A percentile compares a stretch with the other conserved stretches of the same genome.
Conservation (phyloP, 2,329 filamentous ascomycete species). For the Clonostachys byssicola region DNA sequence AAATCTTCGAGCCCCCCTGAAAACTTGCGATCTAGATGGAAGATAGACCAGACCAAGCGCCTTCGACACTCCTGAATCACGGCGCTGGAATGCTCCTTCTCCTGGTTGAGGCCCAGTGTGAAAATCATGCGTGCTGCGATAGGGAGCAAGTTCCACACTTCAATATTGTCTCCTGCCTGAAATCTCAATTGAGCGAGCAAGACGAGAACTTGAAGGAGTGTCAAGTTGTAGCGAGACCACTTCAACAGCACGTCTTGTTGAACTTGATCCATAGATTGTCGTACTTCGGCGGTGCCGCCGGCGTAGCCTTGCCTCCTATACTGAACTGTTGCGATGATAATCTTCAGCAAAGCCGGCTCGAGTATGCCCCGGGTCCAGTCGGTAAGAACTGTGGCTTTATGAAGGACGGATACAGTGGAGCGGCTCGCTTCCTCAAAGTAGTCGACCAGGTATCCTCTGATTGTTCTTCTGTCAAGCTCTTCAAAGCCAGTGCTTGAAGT, state of each 20-base stretch:
- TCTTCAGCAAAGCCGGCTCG: conserved; percentile 10
- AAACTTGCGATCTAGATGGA: conserved; percentile 13
- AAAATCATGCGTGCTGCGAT: conserved; percentile 15
- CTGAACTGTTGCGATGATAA: conserved; percentile 8
- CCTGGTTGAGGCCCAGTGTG: conserved; percentile 16
- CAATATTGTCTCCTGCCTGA: conserved; percentile 1
- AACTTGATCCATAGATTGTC: conserved; percentile 11
- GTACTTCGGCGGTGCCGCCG: not conserved
- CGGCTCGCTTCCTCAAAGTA: conserved; percentile 13
- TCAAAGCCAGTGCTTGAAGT: no score
- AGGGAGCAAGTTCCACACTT: conserved; percentile 13
- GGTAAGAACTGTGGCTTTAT: conserved; percentile 9
- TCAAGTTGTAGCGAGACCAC: no score
- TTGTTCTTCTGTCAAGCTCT: no score
- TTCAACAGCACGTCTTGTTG: conserved; percentile 1
- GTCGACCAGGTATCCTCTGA: conserved; percentile 4
- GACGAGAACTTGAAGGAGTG: conserved; percentile 12
- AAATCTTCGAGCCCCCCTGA: conserved; percentile 19
- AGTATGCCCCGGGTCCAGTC: conserved; percentile 15
- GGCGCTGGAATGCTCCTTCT: conserved; percentile 6
- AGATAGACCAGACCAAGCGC: conserved; percentile 18
- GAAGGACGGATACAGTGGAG: conserved; percentile 11
- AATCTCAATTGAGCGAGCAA: conserved; percentile 11
- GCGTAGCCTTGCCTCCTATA: not conserved
- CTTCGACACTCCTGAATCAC: conserved; percentile 14